Conservation (phyloP, 495 filamentous ascomycete genomes). For the Cryomyces minteri region DNA sequence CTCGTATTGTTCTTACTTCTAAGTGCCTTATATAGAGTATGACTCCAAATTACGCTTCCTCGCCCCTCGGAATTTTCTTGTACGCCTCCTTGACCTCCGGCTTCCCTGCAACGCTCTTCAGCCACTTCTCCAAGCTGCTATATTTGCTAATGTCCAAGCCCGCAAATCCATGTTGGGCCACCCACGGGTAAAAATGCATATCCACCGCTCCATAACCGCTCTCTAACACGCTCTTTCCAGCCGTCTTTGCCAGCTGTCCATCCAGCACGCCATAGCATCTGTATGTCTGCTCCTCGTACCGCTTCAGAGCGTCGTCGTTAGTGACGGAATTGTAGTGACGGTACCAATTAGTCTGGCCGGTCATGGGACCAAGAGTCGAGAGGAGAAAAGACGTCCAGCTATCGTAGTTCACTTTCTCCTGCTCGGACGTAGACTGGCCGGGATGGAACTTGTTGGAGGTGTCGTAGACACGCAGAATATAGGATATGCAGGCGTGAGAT, state of each 20-base stretch:
- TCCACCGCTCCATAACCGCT: constrained; percentile 22
- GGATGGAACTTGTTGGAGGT: constrained; percentile 30
- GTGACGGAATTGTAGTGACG: constrained; percentile 14
- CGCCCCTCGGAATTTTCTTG: constrained; percentile 7
- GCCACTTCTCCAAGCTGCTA: constrained; percentile 10
- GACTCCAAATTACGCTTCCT: no score
- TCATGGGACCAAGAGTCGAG: constrained; percentile 25
- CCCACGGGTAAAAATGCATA: constrained; percentile 29
- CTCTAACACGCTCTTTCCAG: constrained; percentile 21
- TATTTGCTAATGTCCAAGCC: constrained; percentile 25
- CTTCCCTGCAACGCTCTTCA: constrained; percentile 4
- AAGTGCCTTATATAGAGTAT: no score
- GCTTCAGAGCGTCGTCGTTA: constrained; percentile 23
- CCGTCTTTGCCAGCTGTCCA: constrained; percentile 22
- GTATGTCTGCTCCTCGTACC: constrained; percentile 22
- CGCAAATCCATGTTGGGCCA: constrained; percentile 21
- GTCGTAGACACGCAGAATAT: constrained; percentile 57
- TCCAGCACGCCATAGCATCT: constrained; percentile 26
- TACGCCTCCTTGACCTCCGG: constrained; percentile 10
- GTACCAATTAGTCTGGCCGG: constrained; percentile 27
- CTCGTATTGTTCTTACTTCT: no score
- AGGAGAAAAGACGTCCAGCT: constrained; percentile 29
- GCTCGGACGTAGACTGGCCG: constrained; percentile 13
- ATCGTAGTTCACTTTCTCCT: constrained; percentile 26
- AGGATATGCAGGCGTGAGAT: constrained; percentile 54